Evolutionary conservation across 2,329 filamentous ascomycete genomes (phyloP), one percentile per base, ranked within the genome.

Genomic region (Aspergillus quadrilineatus): DNA sequence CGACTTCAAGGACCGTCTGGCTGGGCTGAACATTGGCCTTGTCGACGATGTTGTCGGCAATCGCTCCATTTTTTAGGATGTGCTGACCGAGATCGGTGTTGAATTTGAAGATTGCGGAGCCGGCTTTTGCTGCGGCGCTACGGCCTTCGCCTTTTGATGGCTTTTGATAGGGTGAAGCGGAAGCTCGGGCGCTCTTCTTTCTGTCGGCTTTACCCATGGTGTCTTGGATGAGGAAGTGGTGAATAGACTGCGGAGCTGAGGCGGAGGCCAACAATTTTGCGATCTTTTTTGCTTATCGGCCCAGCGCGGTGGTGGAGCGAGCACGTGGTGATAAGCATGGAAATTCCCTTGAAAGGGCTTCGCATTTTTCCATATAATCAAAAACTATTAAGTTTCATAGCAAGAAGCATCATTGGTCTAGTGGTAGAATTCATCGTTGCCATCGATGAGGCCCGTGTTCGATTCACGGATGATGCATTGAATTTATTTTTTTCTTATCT

Each of bases 41-140:
- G 65, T 89, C 82, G 32, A 93, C 89, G 65, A 94, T 93, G 15
- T 59, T 86, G 69, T 89, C 86, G 4, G 89, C 89, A 48, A 95
- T 89, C 67, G 89, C 89, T 1, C 90, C 90, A 73, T 96, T 96
- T 74, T 96, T 97, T 63, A 97, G 82, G 60, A 99, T 94, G 74
- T 97, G 91, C 71, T 89, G 86, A 66, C 93, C 92, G 63, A 94
- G 85, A 73, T 93, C 85, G 66, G 89, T 94, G 80, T 96, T 96
- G 85, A 97, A 96, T 74, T 95, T 96, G 85, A 97, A 97, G 75
- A 97, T 90, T 67, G 90, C 92, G 78, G 96, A 92, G 42, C 80
- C 79, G 5, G 79, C 76, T 39, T 75, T 73, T 22, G 15, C 53
- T 15, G 15, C 41, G 12, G 42, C 17, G 22, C 50, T 42, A 10